Percentiles rank a stretch among this genome's conserved stretches.
Conservation (phyloP, 1,139 yeast genomes). For the Saccharomycopsis hybrid region DNA sequence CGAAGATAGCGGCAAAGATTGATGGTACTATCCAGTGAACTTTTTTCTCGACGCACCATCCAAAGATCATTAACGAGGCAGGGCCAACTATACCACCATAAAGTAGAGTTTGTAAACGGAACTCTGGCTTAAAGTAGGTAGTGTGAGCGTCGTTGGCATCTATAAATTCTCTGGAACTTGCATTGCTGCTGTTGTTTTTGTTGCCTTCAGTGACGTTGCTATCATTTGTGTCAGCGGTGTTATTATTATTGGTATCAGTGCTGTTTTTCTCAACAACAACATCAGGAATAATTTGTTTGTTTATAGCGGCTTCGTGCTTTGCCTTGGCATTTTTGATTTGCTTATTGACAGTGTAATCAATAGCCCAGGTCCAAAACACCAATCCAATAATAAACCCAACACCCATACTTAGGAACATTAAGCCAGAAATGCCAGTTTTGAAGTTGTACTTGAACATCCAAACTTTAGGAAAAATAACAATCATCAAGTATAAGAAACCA, state of each 20-base stretch:
- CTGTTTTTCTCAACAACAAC: too few relatives aligned
- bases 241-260: too few relatives aligned
- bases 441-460: slow-evolving; percentile 44
- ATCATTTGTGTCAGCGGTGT: too few relatives aligned
- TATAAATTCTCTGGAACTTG: too few relatives aligned
- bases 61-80: slow-evolving; percentile 52
- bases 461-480: slow-evolving; percentile 51
- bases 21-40: slow-evolving; percentile 52
- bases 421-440: slow-evolving; percentile 44
- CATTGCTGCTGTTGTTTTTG: too few relatives aligned
- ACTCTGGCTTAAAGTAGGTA: slow-evolving; percentile 55
- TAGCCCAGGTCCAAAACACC: slow-evolving; percentile 37
- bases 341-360: slow-evolving; percentile 34
- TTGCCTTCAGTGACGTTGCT: too few relatives aligned
- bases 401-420: slow-evolving; percentile 52
- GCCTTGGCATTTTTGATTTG: too few relatives aligned
- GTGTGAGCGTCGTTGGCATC: too few relatives aligned
- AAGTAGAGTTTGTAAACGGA: slow-evolving; percentile 41
- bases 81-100: slow-evolving; percentile 44
- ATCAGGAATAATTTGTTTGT: too few relatives aligned
- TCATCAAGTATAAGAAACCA: slow-evolving; percentile 56
- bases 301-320: too few relatives aligned
- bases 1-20: slow-evolving; percentile 49
- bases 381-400: slow-evolving; percentile 45
- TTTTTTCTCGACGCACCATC: slow-evolving; percentile 52